Evolutionary conservation across 1,139 yeast species (phyloP), one percentile per base, ranked within the genome.

Genomic region (Hyphopichia fennica): DNA sequence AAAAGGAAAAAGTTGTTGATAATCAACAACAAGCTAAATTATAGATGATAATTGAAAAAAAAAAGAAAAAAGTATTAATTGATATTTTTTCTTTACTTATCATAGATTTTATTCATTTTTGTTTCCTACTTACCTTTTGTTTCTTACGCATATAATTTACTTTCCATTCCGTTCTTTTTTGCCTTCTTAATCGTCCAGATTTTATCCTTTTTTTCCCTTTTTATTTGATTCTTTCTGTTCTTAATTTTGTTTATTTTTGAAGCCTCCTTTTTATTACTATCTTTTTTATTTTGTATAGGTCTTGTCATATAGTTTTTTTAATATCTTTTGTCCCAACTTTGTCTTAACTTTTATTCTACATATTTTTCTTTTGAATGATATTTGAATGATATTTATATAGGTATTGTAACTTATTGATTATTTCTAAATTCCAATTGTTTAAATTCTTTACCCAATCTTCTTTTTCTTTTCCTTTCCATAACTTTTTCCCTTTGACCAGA

Each of bases 391-490:
- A 22, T 22, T 7, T 7, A 22, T 22, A 22, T 22, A 22, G 7
- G 4, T 27, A 27, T 27, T 14, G 5, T 16, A 15, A 31, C 5
- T 25, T 35, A 35, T 16, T 35, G 30, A 23, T 35, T 16, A 19
- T 43, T 41, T 28, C 48, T 61, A 55, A 81, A 84, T 57, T 84
- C 91, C 72, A 91, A 76, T 58, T 81, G 82, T 63, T 81, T 83
- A 67, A 93, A 85, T 64, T 93, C 98, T 67, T 87, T 87, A 55
- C 96, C 96, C 60, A 91, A 75, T 62, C 88, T 81, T 78, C 85
- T 87, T 86, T 91, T 91, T 60, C 98, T 81, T 77, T 91, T 87
- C 61, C 96, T 80, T 67, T 90, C 96, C 78, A 93, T 80, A 32
- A 86, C 90, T 75, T 85, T 86, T 53, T 87, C 91, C 56, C 96